phyloP scores from a whole-genome alignment of 1,284 basidiomycete species.

The Cryptococcus neoformans region DNA sequence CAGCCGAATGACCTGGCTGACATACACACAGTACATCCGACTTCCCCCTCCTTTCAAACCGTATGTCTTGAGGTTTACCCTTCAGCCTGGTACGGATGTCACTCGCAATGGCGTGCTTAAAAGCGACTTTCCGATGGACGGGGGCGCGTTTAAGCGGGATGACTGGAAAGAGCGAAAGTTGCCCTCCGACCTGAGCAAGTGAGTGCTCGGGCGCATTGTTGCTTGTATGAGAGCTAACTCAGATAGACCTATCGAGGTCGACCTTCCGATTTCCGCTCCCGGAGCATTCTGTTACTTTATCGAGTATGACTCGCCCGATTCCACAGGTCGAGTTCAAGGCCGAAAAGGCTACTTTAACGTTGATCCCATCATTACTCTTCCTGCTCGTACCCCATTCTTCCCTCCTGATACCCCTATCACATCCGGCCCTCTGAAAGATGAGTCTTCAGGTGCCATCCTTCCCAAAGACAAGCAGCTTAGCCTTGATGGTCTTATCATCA shows the following conservation, averaged over 20 bases:
- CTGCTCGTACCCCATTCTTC: conserved; percentile 68
- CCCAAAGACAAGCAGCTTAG: conserved; percentile 54
- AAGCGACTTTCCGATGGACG: conserved; percentile 92
- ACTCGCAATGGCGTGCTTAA: conserved; percentile 84
- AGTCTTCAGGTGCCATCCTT: conserved; percentile 55
- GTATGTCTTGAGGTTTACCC: conserved; percentile 81
- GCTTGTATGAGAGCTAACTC: neutral
- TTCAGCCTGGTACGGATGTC: conserved; percentile 84
- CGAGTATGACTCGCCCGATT: conserved; percentile 64
- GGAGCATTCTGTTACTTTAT: conserved; percentile 93
- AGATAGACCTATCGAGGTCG: conserved; percentile 77
- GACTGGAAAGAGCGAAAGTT: conserved; percentile 66
- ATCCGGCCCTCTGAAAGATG: conserved; percentile 50
- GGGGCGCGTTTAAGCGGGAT: conserved; percentile 74
- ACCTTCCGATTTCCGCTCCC: conserved; percentile 89
- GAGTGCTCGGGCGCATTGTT: conserved; percentile 35
- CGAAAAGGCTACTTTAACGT: conserved; percentile 93
- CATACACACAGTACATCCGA: conserved; percentile 76
- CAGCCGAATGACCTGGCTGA: neutral
- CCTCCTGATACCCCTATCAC: conserved; percentile 14
- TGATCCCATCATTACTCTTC: conserved; percentile 77
- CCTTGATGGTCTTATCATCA: conserved; percentile 77
- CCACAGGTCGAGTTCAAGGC: conserved; percentile 60
- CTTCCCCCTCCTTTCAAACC: conserved; percentile 85
- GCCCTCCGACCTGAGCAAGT: conserved; percentile 55